phyloP scores from a whole-genome alignment of 345 rosid genomes.

The Rhizophora mangle region DNA sequence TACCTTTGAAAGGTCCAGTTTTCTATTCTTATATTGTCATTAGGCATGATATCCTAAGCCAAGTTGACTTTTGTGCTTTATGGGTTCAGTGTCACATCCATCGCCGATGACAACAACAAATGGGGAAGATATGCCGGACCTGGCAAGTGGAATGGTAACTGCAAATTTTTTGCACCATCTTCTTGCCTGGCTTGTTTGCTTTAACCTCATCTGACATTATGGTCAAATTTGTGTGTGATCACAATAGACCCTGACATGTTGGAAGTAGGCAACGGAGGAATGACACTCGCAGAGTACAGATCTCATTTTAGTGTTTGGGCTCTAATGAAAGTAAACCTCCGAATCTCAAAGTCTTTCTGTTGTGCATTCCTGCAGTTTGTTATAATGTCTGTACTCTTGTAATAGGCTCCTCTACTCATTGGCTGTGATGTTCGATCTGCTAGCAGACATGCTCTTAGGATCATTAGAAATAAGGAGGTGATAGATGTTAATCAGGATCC shows the following conservation, averaged over 20 bases:
- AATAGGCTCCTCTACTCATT: conserved; percentile 27
- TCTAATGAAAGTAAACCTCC: conserved; percentile 23
- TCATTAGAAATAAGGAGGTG: conserved; percentile 24
- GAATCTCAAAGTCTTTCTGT: neutral
- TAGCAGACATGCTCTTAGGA: conserved; percentile 8
- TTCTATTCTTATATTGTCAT: neutral
- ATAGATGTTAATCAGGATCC: conserved; percentile 25
- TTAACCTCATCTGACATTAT: neutral
- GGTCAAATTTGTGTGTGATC: conserved; percentile 7
- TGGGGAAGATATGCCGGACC: conserved; percentile 30
- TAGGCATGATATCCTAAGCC: neutral
- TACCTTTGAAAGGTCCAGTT: conserved; percentile 16
- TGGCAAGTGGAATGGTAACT: conserved; percentile 30
- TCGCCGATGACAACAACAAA: conserved; percentile 21
- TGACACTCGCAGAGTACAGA: conserved; percentile 26
- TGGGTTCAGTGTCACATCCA: conserved; percentile 13
- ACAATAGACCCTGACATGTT: conserved; percentile 31
- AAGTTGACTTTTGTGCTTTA: neutral
- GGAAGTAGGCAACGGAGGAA: conserved; percentile 32
- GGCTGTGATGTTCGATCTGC: conserved; percentile 24
- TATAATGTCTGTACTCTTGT: neutral
- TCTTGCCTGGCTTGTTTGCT: neutral
- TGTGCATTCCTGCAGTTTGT: neutral
- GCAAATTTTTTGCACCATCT: conserved; percentile 2
- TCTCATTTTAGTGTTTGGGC: conserved; percentile 33